A percentile compares a stretch with the other conserved stretches of the same genome.
phyloP scores from a whole-genome alignment of 495 filamentous ascomycete genomes.

The Xylaria curta region DNA sequence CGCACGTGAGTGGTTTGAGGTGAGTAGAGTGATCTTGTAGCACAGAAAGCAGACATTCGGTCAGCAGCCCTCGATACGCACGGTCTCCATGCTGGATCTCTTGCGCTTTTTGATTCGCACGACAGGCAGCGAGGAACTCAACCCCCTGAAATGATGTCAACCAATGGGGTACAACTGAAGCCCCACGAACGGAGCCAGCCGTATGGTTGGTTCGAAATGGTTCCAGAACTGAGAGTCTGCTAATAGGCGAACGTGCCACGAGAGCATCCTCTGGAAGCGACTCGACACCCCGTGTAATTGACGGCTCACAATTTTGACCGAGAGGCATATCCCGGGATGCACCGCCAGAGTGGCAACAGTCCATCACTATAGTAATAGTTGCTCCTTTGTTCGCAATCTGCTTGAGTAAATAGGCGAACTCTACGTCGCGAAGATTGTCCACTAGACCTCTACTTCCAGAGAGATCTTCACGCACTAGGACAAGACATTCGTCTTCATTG shows the following conservation, averaged over 20 bases:
- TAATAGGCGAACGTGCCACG: background rate
- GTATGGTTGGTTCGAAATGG: background rate
- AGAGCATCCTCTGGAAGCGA: background rate
- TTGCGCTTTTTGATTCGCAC: background rate
- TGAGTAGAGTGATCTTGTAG: background rate
- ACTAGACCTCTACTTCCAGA: background rate
- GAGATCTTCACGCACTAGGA: background rate
- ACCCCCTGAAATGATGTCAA: background rate
- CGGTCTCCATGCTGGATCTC: background rate
- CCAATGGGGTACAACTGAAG: background rate
- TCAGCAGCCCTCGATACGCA: background rate
- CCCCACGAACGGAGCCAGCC: background rate
- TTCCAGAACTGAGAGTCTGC: background rate
- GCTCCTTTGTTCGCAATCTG: background rate
- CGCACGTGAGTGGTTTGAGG: background rate
- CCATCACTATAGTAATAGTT: background rate
- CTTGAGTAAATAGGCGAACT: background rate
- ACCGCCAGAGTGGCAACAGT: conserved; percentile 4
- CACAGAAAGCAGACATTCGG: background rate
- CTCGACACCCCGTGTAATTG: background rate
- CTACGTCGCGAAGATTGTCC: background rate
- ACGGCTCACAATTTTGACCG: background rate
- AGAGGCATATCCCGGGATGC: background rate
- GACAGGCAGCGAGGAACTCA: conserved; percentile 4
- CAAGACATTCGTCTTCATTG: background rate